Evolutionary conservation across 306 rosid species (phyloP), one percentile per base, ranked within the genome.

Genomic region (Ziziphus jujuba): DNA sequence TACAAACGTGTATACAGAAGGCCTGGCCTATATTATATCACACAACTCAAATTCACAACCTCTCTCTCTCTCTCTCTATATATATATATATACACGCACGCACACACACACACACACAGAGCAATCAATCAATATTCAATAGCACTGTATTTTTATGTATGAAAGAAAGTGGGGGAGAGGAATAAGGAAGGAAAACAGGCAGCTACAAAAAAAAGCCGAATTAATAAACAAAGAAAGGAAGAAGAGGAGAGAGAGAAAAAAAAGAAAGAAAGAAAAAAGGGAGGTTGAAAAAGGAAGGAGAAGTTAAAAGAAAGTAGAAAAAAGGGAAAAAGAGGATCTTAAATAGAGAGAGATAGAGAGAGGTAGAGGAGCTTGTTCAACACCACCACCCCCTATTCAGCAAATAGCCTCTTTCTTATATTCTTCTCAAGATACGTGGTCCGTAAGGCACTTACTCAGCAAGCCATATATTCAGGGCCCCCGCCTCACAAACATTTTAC

Each of bases 391-490:
- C 11, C 2, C 2, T 40, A 9, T 6, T 40, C 2, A 9, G 10
- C 45, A 5, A 3, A 10, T 38, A 8, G 9, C 9, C 10, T 40
- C 12, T 1, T 8, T 40, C 14, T 40, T 10, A 8, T 81, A 75
- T 74, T 68, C 56, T 74, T 63, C 50, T 67, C 34, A 50, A 82
- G 87, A 89, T 79, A 77, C 96, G 96, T 89, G 87, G 69, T 68
- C 77, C 70, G 77, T 87, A 89, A 87, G 96, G 82, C 83, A 83
- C 96, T 72, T 87, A 19, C 79, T 61, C 7, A 53, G 73, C 69
- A 87, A 87, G 90, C 83, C 79, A 72, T 74, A 65, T 78, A 70
- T 51, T n/a, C 14, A 45, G 69, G 59, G 45, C 45, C 43, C 38
- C 45, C 15, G 12, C 12, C 45, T 40, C 44, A 11, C n/a, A 35